A percentile compares a stretch with the other conserved stretches of the same genome.
These are phyloP conservation scores for Cyathus pygmaeus DNA, from an alignment of 1,284 basidiomycete genomes.

Conservation along the genomic window DNA sequence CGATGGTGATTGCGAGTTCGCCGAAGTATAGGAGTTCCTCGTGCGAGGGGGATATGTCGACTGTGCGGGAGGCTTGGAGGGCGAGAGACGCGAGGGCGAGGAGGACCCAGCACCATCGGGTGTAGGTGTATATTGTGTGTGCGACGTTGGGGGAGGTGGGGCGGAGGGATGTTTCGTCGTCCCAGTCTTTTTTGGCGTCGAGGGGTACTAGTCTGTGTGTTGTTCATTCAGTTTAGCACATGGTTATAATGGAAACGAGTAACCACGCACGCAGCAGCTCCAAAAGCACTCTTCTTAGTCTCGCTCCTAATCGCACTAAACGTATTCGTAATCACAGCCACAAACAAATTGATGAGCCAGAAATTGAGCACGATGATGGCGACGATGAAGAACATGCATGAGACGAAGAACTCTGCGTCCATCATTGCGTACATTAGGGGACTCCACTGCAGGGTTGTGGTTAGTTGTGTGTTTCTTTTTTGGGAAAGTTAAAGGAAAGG, in stretches of 20 bases:
- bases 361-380: conserved; percentile 89
- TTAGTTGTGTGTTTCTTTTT: no score
- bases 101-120: conserved; percentile 81
- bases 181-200: conserved; percentile 67
- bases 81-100: conserved; percentile 80
- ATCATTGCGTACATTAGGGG: conserved; percentile 92
- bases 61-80: conserved; percentile 81
- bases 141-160: conserved; percentile 51
- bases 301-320: conserved; percentile 91
- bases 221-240: conserved; percentile 2
- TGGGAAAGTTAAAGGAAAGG: no score
- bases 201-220: conserved; percentile 58
- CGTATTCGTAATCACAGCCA: conserved; percentile 96
- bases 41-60: conserved; percentile 60
- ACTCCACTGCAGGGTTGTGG: conserved; percentile 66
- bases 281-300: conserved; percentile 94
- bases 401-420: conserved; percentile 90
- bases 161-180: conserved; percentile 54
- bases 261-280: conserved; percentile 70
- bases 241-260: conserved; percentile 7
- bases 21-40: conserved; percentile 66
- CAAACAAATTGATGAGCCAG: conserved; percentile 95
- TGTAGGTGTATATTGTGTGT: conserved; percentile 68
- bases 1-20: conserved; percentile 84
- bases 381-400: conserved; percentile 90